Conservation (phyloP, 495 filamentous ascomycete genomes). For the Rostrohypoxylon terebratum region DNA sequence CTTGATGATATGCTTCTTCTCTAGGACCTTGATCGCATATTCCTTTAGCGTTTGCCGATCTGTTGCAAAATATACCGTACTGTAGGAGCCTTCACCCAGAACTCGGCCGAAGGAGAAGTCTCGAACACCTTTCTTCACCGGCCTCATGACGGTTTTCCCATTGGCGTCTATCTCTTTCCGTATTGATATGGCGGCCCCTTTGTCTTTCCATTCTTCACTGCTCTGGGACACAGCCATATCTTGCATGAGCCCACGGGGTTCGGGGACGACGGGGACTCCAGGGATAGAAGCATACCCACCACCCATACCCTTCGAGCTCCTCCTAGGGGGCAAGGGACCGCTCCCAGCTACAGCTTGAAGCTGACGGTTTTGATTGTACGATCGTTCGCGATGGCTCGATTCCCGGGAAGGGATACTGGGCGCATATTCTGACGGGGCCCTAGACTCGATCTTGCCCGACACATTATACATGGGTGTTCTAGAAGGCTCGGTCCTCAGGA, state of each 20-base stretch:
- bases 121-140: constrained; percentile 95
- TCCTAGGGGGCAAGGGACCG: constrained; percentile 71
- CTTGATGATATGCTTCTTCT: constrained; percentile 99
- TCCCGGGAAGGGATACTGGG: constrained; percentile 76
- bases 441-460: constrained; percentile 68
- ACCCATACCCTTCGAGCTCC: constrained; percentile 73
- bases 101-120: constrained; percentile 96
- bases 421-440: constrained; percentile 70
- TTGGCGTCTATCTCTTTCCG: constrained; percentile 84
- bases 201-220: constrained; percentile 96
- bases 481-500: constrained; percentile 72
- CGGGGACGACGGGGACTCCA: constrained; percentile 51
- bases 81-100: constrained; percentile 97
- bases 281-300: constrained; percentile 60
- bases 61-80: constrained; percentile 93
- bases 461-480: constrained; percentile 69
- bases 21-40: constrained; percentile 97
- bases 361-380: constrained; percentile 69
- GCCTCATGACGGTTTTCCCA: constrained; percentile 81
- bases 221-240: constrained; percentile 75
- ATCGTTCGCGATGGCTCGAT: constrained; percentile 74
- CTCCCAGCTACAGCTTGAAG: constrained; percentile 62
- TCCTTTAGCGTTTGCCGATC: constrained; percentile 96
- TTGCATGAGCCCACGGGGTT: constrained; percentile 64
- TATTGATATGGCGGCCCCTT: constrained; percentile 83